Percentiles rank a stretch among this genome's conserved stretches.
Conservation (phyloP, 2,329 filamentous ascomycete species). For the Raffaelea albimanens region DNA sequence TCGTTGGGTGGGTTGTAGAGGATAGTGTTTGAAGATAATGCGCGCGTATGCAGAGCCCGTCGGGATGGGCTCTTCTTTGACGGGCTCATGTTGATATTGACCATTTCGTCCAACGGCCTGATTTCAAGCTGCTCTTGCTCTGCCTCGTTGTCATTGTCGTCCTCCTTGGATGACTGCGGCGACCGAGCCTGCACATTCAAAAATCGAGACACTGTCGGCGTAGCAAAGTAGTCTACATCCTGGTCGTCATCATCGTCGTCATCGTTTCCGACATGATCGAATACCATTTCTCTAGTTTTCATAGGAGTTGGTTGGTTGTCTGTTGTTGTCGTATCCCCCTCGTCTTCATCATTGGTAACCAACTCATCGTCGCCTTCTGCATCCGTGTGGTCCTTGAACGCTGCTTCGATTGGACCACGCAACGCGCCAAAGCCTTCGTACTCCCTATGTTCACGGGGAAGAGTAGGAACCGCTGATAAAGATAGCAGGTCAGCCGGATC, state of each 20-base stretch:
- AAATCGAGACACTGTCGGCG: constrained; percentile 29
- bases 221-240: constrained; percentile 44
- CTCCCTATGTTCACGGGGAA: constrained; percentile 21
- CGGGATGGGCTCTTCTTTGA: constrained; percentile 4
- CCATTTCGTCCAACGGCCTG: neutral
- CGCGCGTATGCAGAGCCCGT: constrained; percentile 53
- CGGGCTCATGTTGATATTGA: neutral
- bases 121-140: too few relatives aligned
- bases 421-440: constrained; percentile 10
- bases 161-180: constrained; percentile 12
- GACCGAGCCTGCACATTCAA: constrained; percentile 9
- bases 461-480: constrained; percentile 29
- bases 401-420: constrained; percentile 20
- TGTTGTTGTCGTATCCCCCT: constrained; percentile 18
- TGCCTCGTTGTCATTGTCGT: neutral
- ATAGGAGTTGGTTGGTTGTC: constrained; percentile 5
- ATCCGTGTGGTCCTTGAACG: constrained; percentile 58
- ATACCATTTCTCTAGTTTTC: neutral
- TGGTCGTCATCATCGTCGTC: constrained; percentile 48
- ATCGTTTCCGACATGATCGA: constrained; percentile 66
- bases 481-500: constrained; percentile 56
- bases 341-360: constrained; percentile 69
- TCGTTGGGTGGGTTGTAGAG: constrained; percentile 60
- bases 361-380: constrained; percentile 85
- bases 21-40: constrained; percentile 73